These are phyloP conservation scores for Epichloe brachyelytri DNA, from an alignment of 2,329 filamentous ascomycete species.

Conservation along the genomic window DNA sequence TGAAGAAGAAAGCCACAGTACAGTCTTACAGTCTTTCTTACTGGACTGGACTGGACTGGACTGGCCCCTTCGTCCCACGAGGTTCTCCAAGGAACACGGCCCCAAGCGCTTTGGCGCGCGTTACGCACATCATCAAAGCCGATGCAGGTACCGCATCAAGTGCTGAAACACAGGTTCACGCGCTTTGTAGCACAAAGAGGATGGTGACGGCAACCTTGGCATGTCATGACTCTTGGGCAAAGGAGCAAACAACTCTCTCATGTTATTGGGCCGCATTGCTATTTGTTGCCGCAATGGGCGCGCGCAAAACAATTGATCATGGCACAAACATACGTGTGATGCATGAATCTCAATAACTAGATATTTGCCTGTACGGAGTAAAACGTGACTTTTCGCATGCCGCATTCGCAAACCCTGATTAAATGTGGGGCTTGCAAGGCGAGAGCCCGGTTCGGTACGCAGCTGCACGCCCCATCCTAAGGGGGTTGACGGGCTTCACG, in stretches of 20 bases:
- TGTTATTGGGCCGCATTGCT: not conserved
- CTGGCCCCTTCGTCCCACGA: not conserved
- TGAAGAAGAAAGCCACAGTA: no score
- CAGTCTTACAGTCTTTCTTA: no score
- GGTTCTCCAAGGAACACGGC: not conserved
- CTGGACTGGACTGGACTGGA: no score
- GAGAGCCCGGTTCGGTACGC: no score
- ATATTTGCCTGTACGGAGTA: no score
- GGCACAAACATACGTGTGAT: not conserved
- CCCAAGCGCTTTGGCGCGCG: conserved; percentile 1
- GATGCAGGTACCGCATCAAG: not conserved
- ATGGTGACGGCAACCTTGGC: not conserved
- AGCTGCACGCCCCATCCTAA: no score
- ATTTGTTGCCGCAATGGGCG: no score
- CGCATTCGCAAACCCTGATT: not conserved
- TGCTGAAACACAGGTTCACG: not conserved
- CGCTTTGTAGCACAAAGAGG: conserved; percentile 1
- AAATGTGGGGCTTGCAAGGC: no score
- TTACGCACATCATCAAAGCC: not conserved
- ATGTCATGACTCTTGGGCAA: not conserved
- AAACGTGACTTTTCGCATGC: not conserved
- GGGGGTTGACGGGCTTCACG: not conserved
- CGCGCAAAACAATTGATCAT: not conserved
- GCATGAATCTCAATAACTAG: no score
- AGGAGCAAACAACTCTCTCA: not conserved